A percentile compares a stretch with the other conserved stretches of the same genome.
phyloP scores from a whole-genome alignment of 1,284 basidiomycete species.

The Cryptococcus hybrid region DNA sequence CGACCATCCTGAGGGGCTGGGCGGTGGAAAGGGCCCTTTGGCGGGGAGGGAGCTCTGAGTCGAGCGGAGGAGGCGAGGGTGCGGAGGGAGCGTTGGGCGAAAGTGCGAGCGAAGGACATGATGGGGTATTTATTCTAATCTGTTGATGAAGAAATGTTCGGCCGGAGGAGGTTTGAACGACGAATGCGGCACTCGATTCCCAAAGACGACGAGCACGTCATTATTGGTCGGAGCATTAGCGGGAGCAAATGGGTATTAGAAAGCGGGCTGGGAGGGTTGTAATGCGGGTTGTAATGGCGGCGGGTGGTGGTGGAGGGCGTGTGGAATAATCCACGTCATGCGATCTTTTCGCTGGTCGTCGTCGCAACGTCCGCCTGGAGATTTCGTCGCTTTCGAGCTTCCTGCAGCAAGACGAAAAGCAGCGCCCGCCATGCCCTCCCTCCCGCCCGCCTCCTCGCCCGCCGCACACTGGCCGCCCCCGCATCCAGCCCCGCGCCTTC shows the following conservation, averaged over 20 bases:
- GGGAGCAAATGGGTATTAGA: not conserved
- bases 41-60: not conserved
- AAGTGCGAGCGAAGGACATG: slow-evolving; percentile 10
- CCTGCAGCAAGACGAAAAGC: too few species aligned
- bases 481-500: too few species aligned
- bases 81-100: slow-evolving; percentile 3
- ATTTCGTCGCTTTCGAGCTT: not conserved
- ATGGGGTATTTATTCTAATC: not conserved
- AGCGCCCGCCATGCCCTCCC: too few species aligned
- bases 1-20: slow-evolving; percentile 8
- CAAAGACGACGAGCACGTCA: not conserved
- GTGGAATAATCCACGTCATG: not conserved
- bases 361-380: not conserved
- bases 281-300: not conserved
- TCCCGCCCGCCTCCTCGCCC: too few species aligned
- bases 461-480: too few species aligned
- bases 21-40: slow-evolving; percentile 7
- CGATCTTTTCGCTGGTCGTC: not conserved
- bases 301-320: too few species aligned
- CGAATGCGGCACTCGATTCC: not conserved
- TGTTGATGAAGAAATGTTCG: not conserved
- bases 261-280: not conserved
- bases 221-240: not conserved
- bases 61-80: slow-evolving; percentile 1
- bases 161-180: not conserved